Evolutionary conservation across 106 monocot species (phyloP), one percentile per base, ranked within the genome.

Genomic region (Dendrobium huoshanense): DNA sequence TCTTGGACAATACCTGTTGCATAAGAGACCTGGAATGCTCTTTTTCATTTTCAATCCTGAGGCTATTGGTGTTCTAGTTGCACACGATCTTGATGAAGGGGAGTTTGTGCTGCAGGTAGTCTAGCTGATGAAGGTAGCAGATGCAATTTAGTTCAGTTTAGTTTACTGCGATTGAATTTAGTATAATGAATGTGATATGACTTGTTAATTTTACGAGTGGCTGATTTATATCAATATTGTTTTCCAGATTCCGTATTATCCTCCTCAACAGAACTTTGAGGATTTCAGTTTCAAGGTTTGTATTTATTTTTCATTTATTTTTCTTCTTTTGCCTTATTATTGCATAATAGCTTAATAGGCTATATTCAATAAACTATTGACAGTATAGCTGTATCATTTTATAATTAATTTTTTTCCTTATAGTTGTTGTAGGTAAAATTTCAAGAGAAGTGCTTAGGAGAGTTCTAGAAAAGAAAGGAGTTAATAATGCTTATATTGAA

Each of bases 51-150:
- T 95, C 81, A 99, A 99, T 90, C 78, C 89, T 13, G 86, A 88
- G 33, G 92, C 85, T 65, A 93, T 99, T 83, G 98, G 95, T 31
- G 98, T 95, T 74, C 88, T 99, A 67, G 98, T 99, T 87, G 95
- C 98, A 10, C 99, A 99, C 87, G 91, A 99, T 82, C 95, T 99
- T 72, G 73, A 83, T 41, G 73, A 91, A 85, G 95, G 99, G 55
- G 99, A 99, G 73, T 99, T 99, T 91, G 88, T 99, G 74, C 87
- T 99, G 44, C 99, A 99, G 99, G 99, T 99, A 90, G 9, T 54
- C 22, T 74, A 74, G 74, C 19, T 44, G 22, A 74, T n/a, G 74
- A 74, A 43, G 43, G 25, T 44, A 29, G 7, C 31, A 72, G 47
- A 22, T 58, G 20, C 33, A 2, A 41, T 78, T 65, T 77, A 51